A percentile compares a stretch with the other conserved stretches of the same genome.
phyloP scores from a whole-genome alignment of 2,329 filamentous ascomycete genomes.

The Penicillium sp. region DNA sequence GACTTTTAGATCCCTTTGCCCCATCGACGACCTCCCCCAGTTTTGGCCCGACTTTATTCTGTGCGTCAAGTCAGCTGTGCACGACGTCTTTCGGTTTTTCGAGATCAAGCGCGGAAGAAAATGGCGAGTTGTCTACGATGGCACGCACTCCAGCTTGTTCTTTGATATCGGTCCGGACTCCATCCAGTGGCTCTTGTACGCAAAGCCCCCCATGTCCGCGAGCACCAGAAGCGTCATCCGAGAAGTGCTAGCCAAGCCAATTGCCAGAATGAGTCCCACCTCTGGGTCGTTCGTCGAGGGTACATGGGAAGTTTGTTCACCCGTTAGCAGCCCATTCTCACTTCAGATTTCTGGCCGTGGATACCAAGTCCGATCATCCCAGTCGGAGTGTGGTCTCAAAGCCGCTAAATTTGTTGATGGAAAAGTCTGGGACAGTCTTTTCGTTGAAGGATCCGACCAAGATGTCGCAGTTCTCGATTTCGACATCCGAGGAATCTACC shows the following conservation, averaged over 20 bases:
- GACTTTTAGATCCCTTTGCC: constrained; percentile 9
- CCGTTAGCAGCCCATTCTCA: constrained; percentile 32
- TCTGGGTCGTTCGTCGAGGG: constrained; percentile 35
- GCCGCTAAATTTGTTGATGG: constrained; percentile 37
- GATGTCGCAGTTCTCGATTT: constrained; percentile 27
- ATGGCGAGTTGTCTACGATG: constrained; percentile 33
- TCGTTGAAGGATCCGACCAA: constrained; percentile 35
- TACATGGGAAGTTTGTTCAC: constrained; percentile 45
- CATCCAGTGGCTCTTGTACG: constrained; percentile 49
- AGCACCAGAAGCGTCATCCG: constrained; percentile 39
- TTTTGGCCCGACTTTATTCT: constrained; percentile 35
- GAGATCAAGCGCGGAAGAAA: constrained; percentile 28
- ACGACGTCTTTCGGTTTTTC: constrained; percentile 28
- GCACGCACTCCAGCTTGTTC: constrained; percentile 21
- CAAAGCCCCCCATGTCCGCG: constrained; percentile 41
- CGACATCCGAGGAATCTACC: constrained; percentile 51
- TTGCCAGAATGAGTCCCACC: constrained; percentile 46
- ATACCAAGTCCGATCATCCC: constrained; percentile 34
- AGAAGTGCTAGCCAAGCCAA: constrained; percentile 43
- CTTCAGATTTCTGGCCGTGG: constrained; percentile 38
- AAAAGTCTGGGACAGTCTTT: constrained; percentile 44
- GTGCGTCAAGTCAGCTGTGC: constrained; percentile 24
- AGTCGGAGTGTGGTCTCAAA: constrained; percentile 40
- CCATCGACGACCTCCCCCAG: constrained; percentile 10
- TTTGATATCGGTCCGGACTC: constrained; percentile 23